Conservation (phyloP, 176 grass and related monocot species). For the Aegilops longissima region DNA sequence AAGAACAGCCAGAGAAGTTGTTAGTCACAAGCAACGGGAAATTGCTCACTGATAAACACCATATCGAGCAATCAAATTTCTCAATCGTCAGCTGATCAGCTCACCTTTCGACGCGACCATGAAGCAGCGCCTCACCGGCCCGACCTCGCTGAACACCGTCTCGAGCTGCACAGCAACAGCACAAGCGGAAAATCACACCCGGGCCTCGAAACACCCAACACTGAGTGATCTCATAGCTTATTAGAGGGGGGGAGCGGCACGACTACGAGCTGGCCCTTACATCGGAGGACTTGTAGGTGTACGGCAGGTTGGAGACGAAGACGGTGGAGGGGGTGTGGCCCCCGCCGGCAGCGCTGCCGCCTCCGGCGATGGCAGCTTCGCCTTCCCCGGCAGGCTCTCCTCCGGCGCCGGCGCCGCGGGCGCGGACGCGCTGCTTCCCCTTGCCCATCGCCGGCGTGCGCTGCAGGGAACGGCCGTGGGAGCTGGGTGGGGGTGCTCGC, state of each 20-base stretch:
- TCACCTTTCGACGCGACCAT: slow-evolving; percentile 82
- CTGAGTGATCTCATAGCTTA: neutral
- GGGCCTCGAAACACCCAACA: neutral
- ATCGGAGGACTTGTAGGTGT: slow-evolving; percentile 79
- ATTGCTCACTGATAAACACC: neutral
- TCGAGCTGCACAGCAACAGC: slow-evolving; percentile 57
- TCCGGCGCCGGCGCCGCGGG: neutral
- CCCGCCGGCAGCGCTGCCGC: neutral
- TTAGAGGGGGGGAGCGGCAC: neutral
- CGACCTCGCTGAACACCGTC: slow-evolving; percentile 80
- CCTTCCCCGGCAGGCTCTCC: neutral
- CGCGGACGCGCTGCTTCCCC: slow-evolving; percentile 55
- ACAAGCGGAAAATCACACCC: neutral
- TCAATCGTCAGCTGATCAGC: neutral
- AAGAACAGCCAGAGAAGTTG: neutral
- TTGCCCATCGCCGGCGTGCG: slow-evolving; percentile 63
- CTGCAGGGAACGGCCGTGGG: slow-evolving; percentile 11
- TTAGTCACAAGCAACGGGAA: neutral
- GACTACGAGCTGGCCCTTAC: slow-evolving; percentile 26
- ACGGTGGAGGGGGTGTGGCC: slow-evolving; percentile 72
- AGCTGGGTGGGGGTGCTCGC: neutral
- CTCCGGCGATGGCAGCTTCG: neutral
- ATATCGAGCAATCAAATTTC: neutral
- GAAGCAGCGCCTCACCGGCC: slow-evolving; percentile 91
- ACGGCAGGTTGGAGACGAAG: slow-evolving; percentile 86